These are phyloP conservation scores for Artemisia argyi DNA, from an alignment of 129 eudicot species.

Conservation along the genomic window DNA sequence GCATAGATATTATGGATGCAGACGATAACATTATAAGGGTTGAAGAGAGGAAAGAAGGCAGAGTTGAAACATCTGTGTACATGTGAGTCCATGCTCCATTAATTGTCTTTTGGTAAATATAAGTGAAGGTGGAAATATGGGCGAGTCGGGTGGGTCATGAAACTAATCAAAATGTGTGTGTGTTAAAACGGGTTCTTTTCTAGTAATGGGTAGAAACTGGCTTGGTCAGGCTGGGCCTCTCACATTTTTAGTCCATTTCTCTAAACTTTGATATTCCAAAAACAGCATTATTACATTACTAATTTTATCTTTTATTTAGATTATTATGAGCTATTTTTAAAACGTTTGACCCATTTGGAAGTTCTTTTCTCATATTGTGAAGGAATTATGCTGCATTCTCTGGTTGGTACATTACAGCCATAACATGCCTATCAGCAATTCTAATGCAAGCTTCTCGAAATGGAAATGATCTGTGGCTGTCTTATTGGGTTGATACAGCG, in stretches of 20 bases:
- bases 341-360: too few species aligned
- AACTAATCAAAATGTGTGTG: too few species aligned
- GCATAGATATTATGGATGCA: conserved; percentile 36
- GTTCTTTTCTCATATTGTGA: conserved; percentile 27
- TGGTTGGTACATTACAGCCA: conserved; percentile 70
- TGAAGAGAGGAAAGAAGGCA: conserved; percentile 89
- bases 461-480: conserved; percentile 97
- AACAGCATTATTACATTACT: too few species aligned
- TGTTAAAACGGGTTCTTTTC: too few species aligned
- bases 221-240: too few species aligned
- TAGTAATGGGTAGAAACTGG: too few species aligned
- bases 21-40: conserved; percentile 40
- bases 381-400: conserved; percentile 87
- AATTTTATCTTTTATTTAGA: too few species aligned
- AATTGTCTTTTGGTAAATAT: not conserved
- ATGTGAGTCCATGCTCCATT: conserved; percentile 46
- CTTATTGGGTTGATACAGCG: conserved; percentile 84
- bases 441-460: conserved; percentile 94
- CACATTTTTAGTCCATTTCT: too few species aligned
- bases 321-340: too few species aligned
- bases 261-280: too few species aligned
- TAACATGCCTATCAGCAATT: conserved; percentile 79
- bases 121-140: not conserved
- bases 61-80: conserved; percentile 76
- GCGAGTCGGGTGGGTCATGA: not conserved